Evolutionary conservation across 108 stramenopile species (phyloP).

Genomic region (Mayamaea pseudoterrestris): DNA sequence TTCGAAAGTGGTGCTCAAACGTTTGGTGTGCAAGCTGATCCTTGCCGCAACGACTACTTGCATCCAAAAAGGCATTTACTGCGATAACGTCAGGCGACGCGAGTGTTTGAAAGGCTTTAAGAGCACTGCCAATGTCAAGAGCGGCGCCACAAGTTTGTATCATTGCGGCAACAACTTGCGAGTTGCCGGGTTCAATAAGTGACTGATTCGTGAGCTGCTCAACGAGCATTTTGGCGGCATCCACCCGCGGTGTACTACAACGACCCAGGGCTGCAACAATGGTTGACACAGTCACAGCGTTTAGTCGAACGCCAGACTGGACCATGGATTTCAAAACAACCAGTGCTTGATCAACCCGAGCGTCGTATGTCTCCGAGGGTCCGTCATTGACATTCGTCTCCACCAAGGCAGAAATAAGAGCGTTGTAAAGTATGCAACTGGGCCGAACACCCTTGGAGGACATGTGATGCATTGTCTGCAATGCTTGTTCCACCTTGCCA

Average conservation of each 20-base stretch:
- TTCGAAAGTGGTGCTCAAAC: slow-evolving; percentile 30
- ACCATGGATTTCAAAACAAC: slow-evolving; percentile 42
- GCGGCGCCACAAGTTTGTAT: slow-evolving; percentile 43
- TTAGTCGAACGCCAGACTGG: slow-evolving; percentile 31
- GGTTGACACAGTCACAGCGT: slow-evolving; percentile 41
- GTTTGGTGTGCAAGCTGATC: slow-evolving; percentile 39
- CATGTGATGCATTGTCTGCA: slow-evolving; percentile 47
- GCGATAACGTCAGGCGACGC: slow-evolving; percentile 50
- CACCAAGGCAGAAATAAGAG: slow-evolving; percentile 58
- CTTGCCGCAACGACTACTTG: slow-evolving; percentile 37
- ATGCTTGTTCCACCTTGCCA: slow-evolving; percentile 38
- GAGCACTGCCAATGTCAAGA: slow-evolving; percentile 36
- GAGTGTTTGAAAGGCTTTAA: slow-evolving; percentile 33
- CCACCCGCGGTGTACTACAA: slow-evolving; percentile 39
- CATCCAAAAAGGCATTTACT: slow-evolving; percentile 63
- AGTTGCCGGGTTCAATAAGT: slow-evolving; percentile 28
- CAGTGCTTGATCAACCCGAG: slow-evolving; percentile 34
- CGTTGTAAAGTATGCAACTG: slow-evolving; percentile 42
- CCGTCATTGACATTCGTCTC: slow-evolving; percentile 7
- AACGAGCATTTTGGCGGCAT: slow-evolving; percentile 49
- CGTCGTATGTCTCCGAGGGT: slow-evolving; percentile 1
- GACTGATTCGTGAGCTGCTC: slow-evolving; percentile 25
- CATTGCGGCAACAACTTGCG: slow-evolving; percentile 46
- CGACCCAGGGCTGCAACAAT: slow-evolving; percentile 53
- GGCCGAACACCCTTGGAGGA: slow-evolving; percentile 8